Evolutionary conservation across 2,329 filamentous ascomycete species (phyloP), one percentile per base, ranked within the genome.

Genomic region (Metarhizium rileyi): DNA sequence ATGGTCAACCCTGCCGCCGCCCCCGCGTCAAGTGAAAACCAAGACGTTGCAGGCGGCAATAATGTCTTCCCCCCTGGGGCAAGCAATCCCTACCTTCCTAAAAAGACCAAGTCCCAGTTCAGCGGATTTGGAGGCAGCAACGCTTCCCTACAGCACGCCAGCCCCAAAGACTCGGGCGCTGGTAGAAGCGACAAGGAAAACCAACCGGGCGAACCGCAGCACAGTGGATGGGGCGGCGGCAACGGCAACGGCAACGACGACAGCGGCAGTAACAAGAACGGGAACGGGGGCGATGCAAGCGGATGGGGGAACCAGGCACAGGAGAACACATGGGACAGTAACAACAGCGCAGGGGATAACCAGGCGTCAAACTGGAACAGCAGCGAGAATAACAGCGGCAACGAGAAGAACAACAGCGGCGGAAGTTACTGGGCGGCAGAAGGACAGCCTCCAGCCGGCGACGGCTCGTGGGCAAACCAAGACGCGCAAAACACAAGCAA

Each of bases 41-140:
- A 56, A 35, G 59, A 58, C 27, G 53, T 56, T 23, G 52, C 50
- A 9, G 59, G 60, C 8, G 48, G 48, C 9, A 62, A 65, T 54
- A 67, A 68, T 40, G 59, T 67, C 30, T 59, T 55, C 1, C 63
- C 64, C 2, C 47, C 47, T 12, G 51, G 48, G n/a, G 47, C 53
- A 22, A 30, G 53, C 1, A 65, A 65, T 43, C 61, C 63, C 1
- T 65, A 65, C 47, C 48, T 57, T 18, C 53, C 51, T 16, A 57
- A 56, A 33, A 57, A 47, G 46, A 30, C 47, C n/a, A 48, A 44
- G 4, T 60, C 57, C 8, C 35, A 44, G 2, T 60, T 60, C n/a
- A 56, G 55, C 45, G 53, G 48, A 9, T 49, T 52, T 22, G 58
- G 56, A 2, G 53, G 51, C 30, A 51, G 50, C 23, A 44, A 50